phyloP scores from a whole-genome alignment of 176 grass and related monocot genomes.

The Paspalum notatum region DNA sequence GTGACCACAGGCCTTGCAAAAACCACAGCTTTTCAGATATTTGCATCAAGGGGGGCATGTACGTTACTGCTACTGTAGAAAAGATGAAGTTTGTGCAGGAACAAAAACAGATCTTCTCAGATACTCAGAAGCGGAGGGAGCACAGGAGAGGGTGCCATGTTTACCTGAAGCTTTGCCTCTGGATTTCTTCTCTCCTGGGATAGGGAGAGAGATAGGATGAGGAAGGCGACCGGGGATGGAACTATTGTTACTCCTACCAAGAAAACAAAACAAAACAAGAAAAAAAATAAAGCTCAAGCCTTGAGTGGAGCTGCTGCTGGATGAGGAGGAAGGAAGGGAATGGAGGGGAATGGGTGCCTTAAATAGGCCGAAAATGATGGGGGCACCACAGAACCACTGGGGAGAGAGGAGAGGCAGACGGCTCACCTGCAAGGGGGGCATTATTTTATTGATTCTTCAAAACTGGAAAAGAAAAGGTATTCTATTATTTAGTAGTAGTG shows the following conservation, averaged over 20 bases:
- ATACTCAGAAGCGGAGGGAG: neutral
- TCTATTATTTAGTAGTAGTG: neutral
- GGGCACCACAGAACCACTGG: slow-evolving; percentile 38
- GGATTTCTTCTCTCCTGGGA: slow-evolving; percentile 31
- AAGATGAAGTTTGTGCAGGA: neutral
- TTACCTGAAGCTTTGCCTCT: slow-evolving; percentile 62
- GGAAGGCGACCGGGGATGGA: neutral
- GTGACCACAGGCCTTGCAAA: neutral
- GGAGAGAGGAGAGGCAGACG: slow-evolving; percentile 22
- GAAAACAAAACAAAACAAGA: slow-evolving; percentile 57
- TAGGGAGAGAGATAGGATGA: neutral
- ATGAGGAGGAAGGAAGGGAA: slow-evolving; percentile 51
- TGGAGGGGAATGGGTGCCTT: slow-evolving; percentile 41
- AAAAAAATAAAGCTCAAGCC: slow-evolving; percentile 29
- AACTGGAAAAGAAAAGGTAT: neutral
- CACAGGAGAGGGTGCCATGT: neutral
- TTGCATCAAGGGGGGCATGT: neutral
- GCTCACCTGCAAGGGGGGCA: slow-evolving; percentile 43
- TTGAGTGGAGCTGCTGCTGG: slow-evolving; percentile 40
- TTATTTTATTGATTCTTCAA: slow-evolving; percentile 21
- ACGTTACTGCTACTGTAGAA: neutral
- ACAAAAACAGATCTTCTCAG: neutral
- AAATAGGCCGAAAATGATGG: slow-evolving; percentile 55
- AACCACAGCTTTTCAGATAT: neutral
- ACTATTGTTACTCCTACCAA: slow-evolving; percentile 56